Evolutionary conservation across 345 rosid genomes (phyloP).

Genomic region (Arabis alpina): DNA sequence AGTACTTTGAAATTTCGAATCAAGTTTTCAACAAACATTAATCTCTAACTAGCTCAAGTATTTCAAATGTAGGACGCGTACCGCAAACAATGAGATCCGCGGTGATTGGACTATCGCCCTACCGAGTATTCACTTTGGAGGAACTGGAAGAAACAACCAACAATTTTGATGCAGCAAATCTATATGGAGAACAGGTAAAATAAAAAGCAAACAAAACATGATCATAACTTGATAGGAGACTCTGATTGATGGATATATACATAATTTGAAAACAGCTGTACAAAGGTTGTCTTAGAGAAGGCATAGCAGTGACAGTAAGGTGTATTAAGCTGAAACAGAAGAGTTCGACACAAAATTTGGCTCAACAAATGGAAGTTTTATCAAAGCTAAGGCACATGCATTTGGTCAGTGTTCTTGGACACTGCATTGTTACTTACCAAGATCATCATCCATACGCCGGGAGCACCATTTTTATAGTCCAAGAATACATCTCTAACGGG

Average conservation of each 20-base stretch:
- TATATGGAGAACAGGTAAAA: conserved; percentile 60
- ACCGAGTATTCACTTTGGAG: conserved; percentile 69
- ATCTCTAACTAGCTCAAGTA: conserved; percentile 25
- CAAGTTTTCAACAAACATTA: conserved; percentile 1
- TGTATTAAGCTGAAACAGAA: conserved; percentile 78
- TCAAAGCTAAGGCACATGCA: conserved; percentile 92
- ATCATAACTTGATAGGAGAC: conserved; percentile 1
- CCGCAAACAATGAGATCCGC: conserved; percentile 87
- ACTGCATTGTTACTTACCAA: conserved; percentile 71
- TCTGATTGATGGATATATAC: not conserved
- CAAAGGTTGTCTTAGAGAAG: conserved; percentile 74
- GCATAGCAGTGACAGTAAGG: conserved; percentile 62
- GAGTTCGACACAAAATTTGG: conserved; percentile 59
- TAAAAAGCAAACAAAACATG: not conserved
- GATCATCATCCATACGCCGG: conserved; percentile 66
- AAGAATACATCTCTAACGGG: conserved; percentile 75
- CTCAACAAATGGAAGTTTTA: conserved; percentile 74
- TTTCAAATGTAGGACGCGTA: conserved; percentile 62
- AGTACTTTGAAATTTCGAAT: conserved; percentile 34
- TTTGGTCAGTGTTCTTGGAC: conserved; percentile 87
- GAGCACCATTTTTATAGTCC: conserved; percentile 66
- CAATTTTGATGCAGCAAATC: conserved; percentile 71
- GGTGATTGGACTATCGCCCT: conserved; percentile 77
- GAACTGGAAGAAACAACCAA: conserved; percentile 86
- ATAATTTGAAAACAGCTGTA: conserved; percentile 54